phyloP scores from a whole-genome alignment of 2,329 filamentous ascomycete genomes.

The Pochonia chlamydosporia region DNA sequence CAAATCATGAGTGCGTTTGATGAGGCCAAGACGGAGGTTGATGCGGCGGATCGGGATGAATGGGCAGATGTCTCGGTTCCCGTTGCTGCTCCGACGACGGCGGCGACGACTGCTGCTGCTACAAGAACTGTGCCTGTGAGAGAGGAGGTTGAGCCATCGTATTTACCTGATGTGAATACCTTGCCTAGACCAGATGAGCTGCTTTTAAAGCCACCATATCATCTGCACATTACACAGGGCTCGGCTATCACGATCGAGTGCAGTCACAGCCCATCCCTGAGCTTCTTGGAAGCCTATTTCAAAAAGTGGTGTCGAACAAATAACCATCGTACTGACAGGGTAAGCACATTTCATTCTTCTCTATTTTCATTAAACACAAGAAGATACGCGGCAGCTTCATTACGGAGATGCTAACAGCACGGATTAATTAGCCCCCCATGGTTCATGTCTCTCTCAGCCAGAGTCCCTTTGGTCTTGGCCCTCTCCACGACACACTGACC shows the following conservation, averaged over 20 bases:
- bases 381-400: too few species aligned
- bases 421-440: constrained; percentile 30
- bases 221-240: constrained; percentile 32
- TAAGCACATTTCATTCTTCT: constrained; percentile 14
- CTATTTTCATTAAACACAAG: too few species aligned
- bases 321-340: constrained; percentile 28
- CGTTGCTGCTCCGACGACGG: constrained; percentile 13
- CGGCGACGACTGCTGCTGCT: neutral
- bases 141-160: constrained; percentile 2
- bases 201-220: constrained; percentile 40
- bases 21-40: neutral
- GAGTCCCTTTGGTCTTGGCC: constrained; percentile 37
- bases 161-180: constrained; percentile 33
- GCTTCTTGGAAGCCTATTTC: constrained; percentile 39
- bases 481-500: constrained; percentile 37
- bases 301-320: constrained; percentile 42
- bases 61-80: neutral
- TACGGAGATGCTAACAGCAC: neutral
- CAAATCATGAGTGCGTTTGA: neutral
- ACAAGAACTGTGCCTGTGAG: too few species aligned
- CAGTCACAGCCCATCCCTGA: constrained; percentile 40
- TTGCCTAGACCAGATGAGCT: constrained; percentile 43
- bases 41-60: neutral
- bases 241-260: constrained; percentile 35
- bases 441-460: constrained; percentile 36